Conservation (phyloP, 305 asterid genomes). For the Fraxinus xanthoxyloides region DNA sequence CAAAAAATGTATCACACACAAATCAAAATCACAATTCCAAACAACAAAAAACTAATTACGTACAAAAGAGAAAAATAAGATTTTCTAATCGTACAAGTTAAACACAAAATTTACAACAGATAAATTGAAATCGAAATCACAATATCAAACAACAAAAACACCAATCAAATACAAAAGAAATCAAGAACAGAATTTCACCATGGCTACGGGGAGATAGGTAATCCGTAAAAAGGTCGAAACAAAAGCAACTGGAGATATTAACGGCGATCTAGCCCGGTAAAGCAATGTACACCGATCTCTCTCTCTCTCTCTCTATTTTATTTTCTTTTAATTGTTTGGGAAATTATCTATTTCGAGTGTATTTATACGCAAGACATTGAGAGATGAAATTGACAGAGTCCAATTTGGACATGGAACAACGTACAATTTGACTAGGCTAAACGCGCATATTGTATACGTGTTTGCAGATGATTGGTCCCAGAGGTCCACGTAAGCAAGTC, state of each 20-base stretch:
- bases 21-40: neutral
- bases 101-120: neutral
- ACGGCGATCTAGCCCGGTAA: neutral
- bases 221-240: neutral
- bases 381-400: neutral
- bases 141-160: neutral
- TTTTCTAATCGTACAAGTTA: neutral
- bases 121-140: neutral
- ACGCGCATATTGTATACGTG: constrained; percentile 1
- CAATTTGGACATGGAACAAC: neutral
- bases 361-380: neutral
- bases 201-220: constrained; percentile 9
- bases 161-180: neutral
- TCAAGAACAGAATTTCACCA: neutral
- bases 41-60: neutral
- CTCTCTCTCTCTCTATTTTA: neutral
- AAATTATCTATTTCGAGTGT: neutral
- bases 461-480: neutral
- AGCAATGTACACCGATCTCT: constrained; percentile 9
- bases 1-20: too few relatives aligned
- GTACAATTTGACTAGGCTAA: neutral
- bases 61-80: too few relatives aligned
- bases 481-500: neutral
- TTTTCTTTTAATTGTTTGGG: neutral
- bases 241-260: constrained; percentile 1